Evolutionary conservation across 73 alveolate genomes (phyloP).

Genomic region (Paramecium primaurelia): DNA sequence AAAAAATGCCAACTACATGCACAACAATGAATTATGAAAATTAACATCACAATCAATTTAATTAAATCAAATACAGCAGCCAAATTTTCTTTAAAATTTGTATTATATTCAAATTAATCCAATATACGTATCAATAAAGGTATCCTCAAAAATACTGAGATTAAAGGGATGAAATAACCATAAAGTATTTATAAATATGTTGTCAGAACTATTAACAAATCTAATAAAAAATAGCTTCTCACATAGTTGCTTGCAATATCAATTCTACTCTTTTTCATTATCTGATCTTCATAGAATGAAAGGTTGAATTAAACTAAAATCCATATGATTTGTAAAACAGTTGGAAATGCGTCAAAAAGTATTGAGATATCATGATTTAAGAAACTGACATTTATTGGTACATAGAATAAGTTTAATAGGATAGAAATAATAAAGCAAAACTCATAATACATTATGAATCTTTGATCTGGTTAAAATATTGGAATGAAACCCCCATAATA

Average conservation of each 20-base stretch:
- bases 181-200: neutral
- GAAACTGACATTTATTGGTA: neutral
- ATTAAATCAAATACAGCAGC: constrained; percentile 26
- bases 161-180: neutral
- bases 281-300: neutral
- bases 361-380: neutral
- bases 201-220: neutral
- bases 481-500: neutral
- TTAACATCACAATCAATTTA: constrained; percentile 30
- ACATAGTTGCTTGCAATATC: constrained; percentile 4
- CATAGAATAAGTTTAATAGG: constrained; percentile 14
- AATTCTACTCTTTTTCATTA: neutral
- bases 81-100: neutral
- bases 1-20: constrained; percentile 59
- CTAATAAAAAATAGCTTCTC: constrained; percentile 12
- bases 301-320: neutral
- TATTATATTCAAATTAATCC: constrained; percentile 38
- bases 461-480: neutral
- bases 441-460: neutral
- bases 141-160: neutral
- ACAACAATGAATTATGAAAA: constrained; percentile 48
- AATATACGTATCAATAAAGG: neutral
- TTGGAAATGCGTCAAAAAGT: neutral
- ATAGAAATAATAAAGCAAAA: neutral
- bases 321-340: neutral